These are phyloP conservation scores for Podospora conica DNA, from an alignment of 495 filamentous ascomycete genomes.

Conservation along the genomic window DNA sequence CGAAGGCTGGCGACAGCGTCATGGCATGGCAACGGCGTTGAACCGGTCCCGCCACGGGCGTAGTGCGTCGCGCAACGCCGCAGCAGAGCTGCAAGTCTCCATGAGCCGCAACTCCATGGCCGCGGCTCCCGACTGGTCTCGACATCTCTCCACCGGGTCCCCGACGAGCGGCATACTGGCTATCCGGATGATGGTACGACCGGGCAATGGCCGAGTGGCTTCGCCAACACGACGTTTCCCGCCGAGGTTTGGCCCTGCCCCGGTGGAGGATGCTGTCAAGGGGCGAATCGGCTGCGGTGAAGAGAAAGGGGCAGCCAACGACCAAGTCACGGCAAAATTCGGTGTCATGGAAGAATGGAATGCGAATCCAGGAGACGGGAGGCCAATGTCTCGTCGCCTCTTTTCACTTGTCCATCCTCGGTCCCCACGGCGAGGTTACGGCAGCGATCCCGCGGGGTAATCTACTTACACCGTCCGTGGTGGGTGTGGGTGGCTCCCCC, in stretches of 20 bases:
- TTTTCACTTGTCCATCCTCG: not conserved
- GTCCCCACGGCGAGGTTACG: not conserved
- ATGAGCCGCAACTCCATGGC: not conserved
- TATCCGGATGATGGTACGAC: slow-evolving; percentile 4
- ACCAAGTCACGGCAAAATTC: slow-evolving; percentile 11
- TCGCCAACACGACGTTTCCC: not conserved
- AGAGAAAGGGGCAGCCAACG: not conserved
- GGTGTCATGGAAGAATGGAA: slow-evolving; percentile 4
- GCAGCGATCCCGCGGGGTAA: slow-evolving; percentile 2
- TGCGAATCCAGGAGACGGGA: not conserved
- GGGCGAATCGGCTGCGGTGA: slow-evolving; percentile 6
- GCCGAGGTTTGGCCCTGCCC: not conserved
- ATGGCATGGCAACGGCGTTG: not conserved
- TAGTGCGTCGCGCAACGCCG: not conserved
- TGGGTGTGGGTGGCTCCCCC: not conserved
- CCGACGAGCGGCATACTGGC: slow-evolving; percentile 1
- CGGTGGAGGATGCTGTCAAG: not conserved
- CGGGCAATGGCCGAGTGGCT: slow-evolving; percentile 14
- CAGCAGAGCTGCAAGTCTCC: not conserved
- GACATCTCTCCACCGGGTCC: not conserved
- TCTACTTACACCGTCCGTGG: not conserved
- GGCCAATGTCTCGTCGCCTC: not conserved
- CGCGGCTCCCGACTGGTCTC: slow-evolving; percentile 6
- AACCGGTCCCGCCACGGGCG: not conserved
- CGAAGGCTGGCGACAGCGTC: not conserved